These are phyloP conservation scores for Periconia sp. DNA, from an alignment of 2,329 filamentous ascomycete genomes.

Conservation along the genomic window DNA sequence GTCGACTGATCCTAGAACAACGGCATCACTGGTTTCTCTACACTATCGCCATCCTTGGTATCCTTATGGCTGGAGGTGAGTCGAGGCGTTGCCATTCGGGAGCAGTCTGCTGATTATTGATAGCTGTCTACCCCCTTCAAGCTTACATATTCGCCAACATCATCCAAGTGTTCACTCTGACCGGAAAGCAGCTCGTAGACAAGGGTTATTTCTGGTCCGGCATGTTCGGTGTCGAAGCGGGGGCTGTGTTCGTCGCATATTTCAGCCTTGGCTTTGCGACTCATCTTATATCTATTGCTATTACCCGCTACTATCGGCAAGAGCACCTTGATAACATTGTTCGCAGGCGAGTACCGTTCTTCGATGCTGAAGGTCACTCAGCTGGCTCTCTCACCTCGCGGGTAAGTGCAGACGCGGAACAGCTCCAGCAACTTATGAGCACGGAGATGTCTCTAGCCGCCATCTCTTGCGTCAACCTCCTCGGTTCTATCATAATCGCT, in stretches of 20 bases:
- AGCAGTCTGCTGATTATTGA: not conserved
- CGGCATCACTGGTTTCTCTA: slow-evolving; percentile 42
- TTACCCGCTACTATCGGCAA: slow-evolving; percentile 61
- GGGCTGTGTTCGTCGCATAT: slow-evolving; percentile 60
- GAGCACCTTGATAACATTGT: slow-evolving; percentile 68
- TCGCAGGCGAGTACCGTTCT: slow-evolving; percentile 65
- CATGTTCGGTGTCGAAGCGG: slow-evolving; percentile 68
- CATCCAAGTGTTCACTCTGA: slow-evolving; percentile 44
- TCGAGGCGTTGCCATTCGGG: not conserved
- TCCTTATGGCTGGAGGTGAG: slow-evolving; percentile 36
- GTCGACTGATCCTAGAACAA: slow-evolving; percentile 42
- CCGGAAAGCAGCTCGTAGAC: slow-evolving; percentile 29
- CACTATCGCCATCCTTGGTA: slow-evolving; percentile 31
- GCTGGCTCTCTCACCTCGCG: slow-evolving; percentile 66
- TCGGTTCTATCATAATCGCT: slow-evolving; percentile 69
- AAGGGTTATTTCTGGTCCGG: slow-evolving; percentile 66
- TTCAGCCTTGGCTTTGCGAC: slow-evolving; percentile 52
- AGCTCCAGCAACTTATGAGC: slow-evolving; percentile 68
- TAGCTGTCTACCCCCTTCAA: slow-evolving; percentile 45
- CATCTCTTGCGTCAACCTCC: slow-evolving; percentile 69
- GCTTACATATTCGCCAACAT: slow-evolving; percentile 47
- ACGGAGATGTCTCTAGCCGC: slow-evolving; percentile 66
- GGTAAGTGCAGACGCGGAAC: slow-evolving; percentile 62
- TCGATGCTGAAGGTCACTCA: slow-evolving; percentile 66
- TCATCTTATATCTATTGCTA: slow-evolving; percentile 46